Conservation (phyloP, 371 early-diverging fungal species). For the Lichtheimia corymbifera region DNA sequence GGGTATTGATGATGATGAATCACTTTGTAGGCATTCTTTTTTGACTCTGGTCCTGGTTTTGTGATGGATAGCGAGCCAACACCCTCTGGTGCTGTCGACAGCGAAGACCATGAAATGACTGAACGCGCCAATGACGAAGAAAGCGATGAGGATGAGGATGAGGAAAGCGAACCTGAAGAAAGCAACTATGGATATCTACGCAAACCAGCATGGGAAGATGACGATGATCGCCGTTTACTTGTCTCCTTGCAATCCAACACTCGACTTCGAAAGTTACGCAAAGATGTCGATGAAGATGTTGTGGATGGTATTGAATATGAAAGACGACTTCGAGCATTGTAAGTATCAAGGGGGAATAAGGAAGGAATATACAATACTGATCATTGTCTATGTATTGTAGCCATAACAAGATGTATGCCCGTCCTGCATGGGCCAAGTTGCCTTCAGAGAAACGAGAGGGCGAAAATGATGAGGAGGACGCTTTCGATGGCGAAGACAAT, state of each 20-base stretch:
- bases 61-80: constrained; percentile 24
- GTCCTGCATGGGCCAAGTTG: constrained; percentile 81
- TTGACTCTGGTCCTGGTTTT: constrained; percentile 44
- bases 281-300: constrained; percentile 68
- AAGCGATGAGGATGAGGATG: constrained; percentile 27
- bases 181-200: constrained; percentile 25
- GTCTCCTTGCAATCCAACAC: constrained; percentile 69
- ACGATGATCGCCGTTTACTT: constrained; percentile 64
- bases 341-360: constrained; percentile 20
- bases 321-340: constrained; percentile 80
- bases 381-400: neutral
- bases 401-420: constrained; percentile 75
- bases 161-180: constrained; percentile 22
- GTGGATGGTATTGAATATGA: constrained; percentile 82
- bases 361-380: neutral
- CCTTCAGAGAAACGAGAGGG: constrained; percentile 40
- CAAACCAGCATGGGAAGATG: constrained; percentile 77
- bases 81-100: constrained; percentile 30
- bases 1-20: too few species aligned
- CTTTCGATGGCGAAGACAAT: constrained; percentile 29
- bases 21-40: constrained; percentile 28
- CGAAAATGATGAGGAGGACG: constrained; percentile 14
- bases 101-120: constrained; percentile 14
- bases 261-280: constrained; percentile 79
- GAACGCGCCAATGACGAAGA: neutral